These are phyloP conservation scores for Pichia cactophila DNA, from an alignment of 1,139 yeast species.

Conservation along the genomic window DNA sequence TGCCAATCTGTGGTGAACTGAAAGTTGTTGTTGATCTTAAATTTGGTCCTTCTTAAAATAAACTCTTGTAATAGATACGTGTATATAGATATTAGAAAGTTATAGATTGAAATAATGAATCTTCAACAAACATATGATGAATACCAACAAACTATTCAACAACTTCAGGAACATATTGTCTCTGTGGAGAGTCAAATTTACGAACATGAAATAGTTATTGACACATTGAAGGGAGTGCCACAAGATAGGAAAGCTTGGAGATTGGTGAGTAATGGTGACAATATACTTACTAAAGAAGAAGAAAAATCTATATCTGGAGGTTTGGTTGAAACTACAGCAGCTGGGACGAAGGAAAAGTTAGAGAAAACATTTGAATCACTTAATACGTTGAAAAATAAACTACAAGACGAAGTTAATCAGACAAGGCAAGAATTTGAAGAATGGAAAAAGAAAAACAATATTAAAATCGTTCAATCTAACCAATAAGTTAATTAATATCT, in stretches of 20 bases:
- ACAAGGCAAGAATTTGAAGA: slow-evolving; percentile 50
- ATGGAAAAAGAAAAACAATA: slow-evolving; percentile 62
- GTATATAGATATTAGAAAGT: neutral
- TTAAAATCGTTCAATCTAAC: slow-evolving; percentile 36
- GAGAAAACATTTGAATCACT: slow-evolving; percentile 48
- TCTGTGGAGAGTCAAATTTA: slow-evolving; percentile 44
- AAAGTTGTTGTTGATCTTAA: neutral
- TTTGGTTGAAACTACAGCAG: slow-evolving; percentile 73
- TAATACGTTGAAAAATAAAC: slow-evolving; percentile 35
- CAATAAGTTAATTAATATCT: neutral
- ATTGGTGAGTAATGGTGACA: slow-evolving; percentile 69
- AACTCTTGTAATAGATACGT: neutral
- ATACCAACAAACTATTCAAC: slow-evolving; percentile 53
- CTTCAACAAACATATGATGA: slow-evolving; percentile 41
- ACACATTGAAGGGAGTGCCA: slow-evolving; percentile 47
- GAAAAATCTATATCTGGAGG: slow-evolving; percentile 32
- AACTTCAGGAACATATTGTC: slow-evolving; percentile 48
- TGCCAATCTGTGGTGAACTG: slow-evolving; percentile 42
- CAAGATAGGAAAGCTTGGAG: slow-evolving; percentile 72
- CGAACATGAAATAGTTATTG: slow-evolving; percentile 46
- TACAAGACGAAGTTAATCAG: slow-evolving; percentile 40
- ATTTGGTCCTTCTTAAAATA: neutral
- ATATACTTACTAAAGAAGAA: neutral
- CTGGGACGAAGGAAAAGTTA: slow-evolving; percentile 64
- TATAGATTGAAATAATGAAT: neutral